These are phyloP conservation scores for Ophiognomonia clavigignenti-juglandacearum DNA, from an alignment of 2,329 filamentous ascomycete species.

Conservation along the genomic window DNA sequence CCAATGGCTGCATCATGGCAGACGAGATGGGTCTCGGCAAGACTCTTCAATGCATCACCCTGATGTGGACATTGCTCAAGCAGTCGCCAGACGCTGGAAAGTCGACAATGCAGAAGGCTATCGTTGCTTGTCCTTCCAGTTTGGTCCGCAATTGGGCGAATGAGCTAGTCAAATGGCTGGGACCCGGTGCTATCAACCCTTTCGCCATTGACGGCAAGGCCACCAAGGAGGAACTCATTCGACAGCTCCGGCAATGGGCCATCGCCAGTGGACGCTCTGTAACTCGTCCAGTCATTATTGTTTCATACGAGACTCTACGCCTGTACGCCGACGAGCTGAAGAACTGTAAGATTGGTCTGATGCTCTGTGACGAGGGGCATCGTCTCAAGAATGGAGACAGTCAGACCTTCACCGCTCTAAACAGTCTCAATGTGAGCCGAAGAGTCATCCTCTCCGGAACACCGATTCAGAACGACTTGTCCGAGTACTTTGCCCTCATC, in stretches of 20 bases:
- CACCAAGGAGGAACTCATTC: conserved; percentile 84
- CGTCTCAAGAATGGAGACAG: conserved; percentile 95
- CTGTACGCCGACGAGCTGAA: conserved; percentile 87
- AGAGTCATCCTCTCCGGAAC: conserved; percentile 95
- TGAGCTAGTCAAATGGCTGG: conserved; percentile 94
- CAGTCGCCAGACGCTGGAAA: conserved; percentile 96
- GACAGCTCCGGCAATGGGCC: conserved; percentile 91
- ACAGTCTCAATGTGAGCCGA: conserved; percentile 81
- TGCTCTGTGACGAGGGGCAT: conserved; percentile 96
- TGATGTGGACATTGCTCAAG: conserved; percentile 95
- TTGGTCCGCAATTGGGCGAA: conserved; percentile 98
- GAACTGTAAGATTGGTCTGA: conserved; percentile 82
- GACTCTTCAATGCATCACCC: conserved; percentile 91
- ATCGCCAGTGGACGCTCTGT: conserved; percentile 86
- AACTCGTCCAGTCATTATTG: conserved; percentile 89
- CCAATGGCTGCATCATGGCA: conserved; percentile 98
- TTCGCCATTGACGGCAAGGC: conserved; percentile 98
- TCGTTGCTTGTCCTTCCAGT: conserved; percentile 95
- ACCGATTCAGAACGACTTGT: conserved; percentile 97
- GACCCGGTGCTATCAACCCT: conserved; percentile 81
- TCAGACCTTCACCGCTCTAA: conserved; percentile 88
- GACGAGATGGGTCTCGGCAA: conserved; percentile 99
- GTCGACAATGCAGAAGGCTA: conserved; percentile 88
- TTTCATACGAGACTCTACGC: conserved; percentile 93
- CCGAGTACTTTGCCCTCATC: conserved; percentile 92